phyloP scores from a whole-genome alignment of 1,284 basidiomycete genomes.

The Apiotrichum akiyoshidainum region DNA sequence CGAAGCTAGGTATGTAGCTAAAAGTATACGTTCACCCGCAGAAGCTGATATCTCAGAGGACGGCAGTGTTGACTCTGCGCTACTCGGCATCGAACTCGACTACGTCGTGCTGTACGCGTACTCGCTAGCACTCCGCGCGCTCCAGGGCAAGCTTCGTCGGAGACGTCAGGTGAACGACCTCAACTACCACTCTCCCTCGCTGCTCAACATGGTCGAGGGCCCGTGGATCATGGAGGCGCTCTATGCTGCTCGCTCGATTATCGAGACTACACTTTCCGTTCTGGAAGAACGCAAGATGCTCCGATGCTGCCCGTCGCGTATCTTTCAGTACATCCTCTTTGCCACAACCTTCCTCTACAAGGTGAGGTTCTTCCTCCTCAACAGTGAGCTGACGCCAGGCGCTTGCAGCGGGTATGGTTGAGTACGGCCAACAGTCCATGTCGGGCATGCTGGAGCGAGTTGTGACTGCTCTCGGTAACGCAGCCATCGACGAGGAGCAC shows the following conservation, averaged over 20 bases:
- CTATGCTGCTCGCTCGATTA: conserved; percentile 13
- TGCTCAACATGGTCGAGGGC: conserved; percentile 19
- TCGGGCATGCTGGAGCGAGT: conserved; percentile 7
- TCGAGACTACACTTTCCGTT: conserved; percentile 13
- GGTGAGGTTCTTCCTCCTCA: not conserved
- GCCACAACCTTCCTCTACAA: conserved; percentile 22
- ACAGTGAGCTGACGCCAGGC: conserved; percentile 10
- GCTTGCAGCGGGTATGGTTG: conserved; percentile 18
- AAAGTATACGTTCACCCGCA: not conserved
- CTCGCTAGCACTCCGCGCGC: conserved; percentile 11
- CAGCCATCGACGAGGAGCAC: conserved; percentile 18
- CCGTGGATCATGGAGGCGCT: conserved; percentile 21
- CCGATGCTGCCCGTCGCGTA: conserved; percentile 11
- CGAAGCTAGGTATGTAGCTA: conserved; percentile 8
- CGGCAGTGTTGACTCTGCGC: conserved; percentile 11
- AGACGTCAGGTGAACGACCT: conserved; percentile 8
- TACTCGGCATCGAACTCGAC: conserved; percentile 16
- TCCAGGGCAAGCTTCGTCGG: conserved; percentile 17
- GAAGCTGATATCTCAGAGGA: not conserved
- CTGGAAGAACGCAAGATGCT: conserved; percentile 13
- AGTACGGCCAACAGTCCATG: conserved; percentile 11
- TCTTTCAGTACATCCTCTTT: conserved; percentile 19
- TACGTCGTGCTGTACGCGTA: conserved; percentile 19
- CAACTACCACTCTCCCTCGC: conserved; percentile 14
- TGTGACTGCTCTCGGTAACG: conserved; percentile 9